Base-by-base conservation (phyloP, 1,284 basidiomycete genomes). In the Chalciporus piperatoides region DNA sequence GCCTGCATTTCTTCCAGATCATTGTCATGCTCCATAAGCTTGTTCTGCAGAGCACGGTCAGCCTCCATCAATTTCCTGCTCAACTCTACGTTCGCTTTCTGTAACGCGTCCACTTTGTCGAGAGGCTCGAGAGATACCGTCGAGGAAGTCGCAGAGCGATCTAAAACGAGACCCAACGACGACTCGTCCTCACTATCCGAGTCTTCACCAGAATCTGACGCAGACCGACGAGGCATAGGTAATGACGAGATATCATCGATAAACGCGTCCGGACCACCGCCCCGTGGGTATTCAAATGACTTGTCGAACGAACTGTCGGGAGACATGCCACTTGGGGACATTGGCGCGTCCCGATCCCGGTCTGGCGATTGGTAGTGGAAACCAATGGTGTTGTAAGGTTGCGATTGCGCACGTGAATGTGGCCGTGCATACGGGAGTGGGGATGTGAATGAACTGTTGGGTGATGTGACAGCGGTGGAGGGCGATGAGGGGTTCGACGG, bases 1-100 rank as follows among this genome's bases (percentile, higher is more conserved):
- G 69, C 69, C 60, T 92, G 81, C 67, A 90, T 78, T 44, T 91
- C 86, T 57, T 87, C 84, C 21, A 91, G 67, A 59, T 92, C 83
- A 23, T 73, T 65, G 64, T 94, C 91, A 56, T 90, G 86, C 48
- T 91, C 89, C 6, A 71, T 65, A 10, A 90, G 71, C 57, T 79
- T 81, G 38, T 75, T 73, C 59, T 84, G 79, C 43, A 92, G 66
- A 5, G 80, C 81, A 35, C 76, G 71, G 61, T 93, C 88, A 2
- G 82, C 80, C 49, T 91, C 88, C 49, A 80, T 71, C 23, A 91
- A 69, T 66, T 89, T 90, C 54, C 82, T 75, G 36, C 75, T 71
- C 14, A 93, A 70, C 27, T 94, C 91, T 1, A 71, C 68, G 56
- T 92, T 92, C n/a, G 79, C 72, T 55, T 81, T 79, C 63, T 85